Percentiles rank a stretch among this genome's conserved stretches.
These are phyloP conservation scores for Luvunga scandens DNA, from an alignment of 345 rosid genomes.

Conservation along the genomic window DNA sequence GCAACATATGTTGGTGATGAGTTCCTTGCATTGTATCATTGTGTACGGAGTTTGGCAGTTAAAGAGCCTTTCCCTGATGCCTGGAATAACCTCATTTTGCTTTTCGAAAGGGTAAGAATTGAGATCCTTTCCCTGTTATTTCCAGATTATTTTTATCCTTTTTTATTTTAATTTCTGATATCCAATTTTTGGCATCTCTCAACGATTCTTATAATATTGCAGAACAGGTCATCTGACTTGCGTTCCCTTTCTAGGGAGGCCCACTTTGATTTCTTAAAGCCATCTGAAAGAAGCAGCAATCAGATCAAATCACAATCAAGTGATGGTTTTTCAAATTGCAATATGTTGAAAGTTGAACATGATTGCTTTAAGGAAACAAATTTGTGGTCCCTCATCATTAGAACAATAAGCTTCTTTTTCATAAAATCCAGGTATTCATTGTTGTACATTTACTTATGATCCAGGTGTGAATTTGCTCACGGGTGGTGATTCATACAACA, in stretches of 20 bases:
- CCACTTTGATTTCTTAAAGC: constrained; percentile 57
- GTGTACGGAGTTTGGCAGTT: constrained; percentile 88
- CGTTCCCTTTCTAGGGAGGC: constrained; percentile 37
- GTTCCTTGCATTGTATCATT: constrained; percentile 86
- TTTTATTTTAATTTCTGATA: constrained; percentile 2
- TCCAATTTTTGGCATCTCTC: constrained; percentile 11
- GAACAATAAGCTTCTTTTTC: constrained; percentile 69
- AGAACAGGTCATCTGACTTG: constrained; percentile 65
- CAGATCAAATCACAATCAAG: constrained; percentile 15
- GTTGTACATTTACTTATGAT: background rate
- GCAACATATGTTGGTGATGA: constrained; percentile 88
- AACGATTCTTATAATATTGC: constrained; percentile 42
- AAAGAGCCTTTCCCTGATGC: constrained; percentile 96
- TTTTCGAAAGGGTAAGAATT: constrained; percentile 77
- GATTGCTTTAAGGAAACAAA: constrained; percentile 25
- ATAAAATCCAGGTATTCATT: constrained; percentile 56
- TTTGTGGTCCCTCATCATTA: constrained; percentile 67
- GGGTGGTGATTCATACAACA: background rate
- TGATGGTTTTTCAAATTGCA: constrained; percentile 19
- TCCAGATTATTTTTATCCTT: constrained; percentile 1
- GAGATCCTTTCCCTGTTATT: background rate
- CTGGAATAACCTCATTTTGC: constrained; percentile 63
- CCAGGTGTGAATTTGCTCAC: background rate
- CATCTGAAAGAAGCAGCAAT: constrained; percentile 39
- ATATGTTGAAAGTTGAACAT: constrained; percentile 25